Conservation (phyloP, 2,329 filamentous ascomycete genomes). For the Talaromyces sp. region DNA sequence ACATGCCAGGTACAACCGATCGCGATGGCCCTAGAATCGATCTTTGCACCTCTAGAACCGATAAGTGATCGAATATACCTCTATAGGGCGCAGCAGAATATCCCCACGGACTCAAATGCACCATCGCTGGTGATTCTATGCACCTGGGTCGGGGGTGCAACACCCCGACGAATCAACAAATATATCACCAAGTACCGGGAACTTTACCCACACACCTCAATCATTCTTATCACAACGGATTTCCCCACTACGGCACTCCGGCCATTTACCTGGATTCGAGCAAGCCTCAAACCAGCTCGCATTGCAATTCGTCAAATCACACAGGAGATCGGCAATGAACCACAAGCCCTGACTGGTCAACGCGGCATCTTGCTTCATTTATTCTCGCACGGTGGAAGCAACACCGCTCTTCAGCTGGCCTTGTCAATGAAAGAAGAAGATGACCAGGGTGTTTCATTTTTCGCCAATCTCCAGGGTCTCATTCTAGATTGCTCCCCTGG, state of each 20-base stretch:
- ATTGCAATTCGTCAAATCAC: slow-evolving; percentile 18
- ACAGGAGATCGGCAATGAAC: neutral
- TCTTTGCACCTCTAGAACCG: slow-evolving; percentile 12
- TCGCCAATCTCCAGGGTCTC: slow-evolving; percentile 12
- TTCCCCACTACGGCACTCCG: slow-evolving; percentile 21
- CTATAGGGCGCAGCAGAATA: slow-evolving; percentile 9
- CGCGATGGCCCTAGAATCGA: slow-evolving; percentile 7
- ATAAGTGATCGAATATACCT: slow-evolving; percentile 20
- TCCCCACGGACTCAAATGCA: neutral
- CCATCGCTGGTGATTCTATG: slow-evolving; percentile 29
- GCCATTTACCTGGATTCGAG: slow-evolving; percentile 19
- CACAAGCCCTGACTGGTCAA: neutral
- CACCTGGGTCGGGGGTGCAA: slow-evolving; percentile 32
- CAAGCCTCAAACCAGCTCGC: slow-evolving; percentile 21
- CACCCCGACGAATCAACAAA: slow-evolving; percentile 30
- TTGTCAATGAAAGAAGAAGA: slow-evolving; percentile 20
- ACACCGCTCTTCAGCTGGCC: slow-evolving; percentile 23
- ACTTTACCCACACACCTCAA: slow-evolving; percentile 21
- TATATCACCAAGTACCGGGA: slow-evolving; percentile 24
- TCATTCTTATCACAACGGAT: slow-evolving; percentile 26
- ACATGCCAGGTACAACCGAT: slow-evolving; percentile 5
- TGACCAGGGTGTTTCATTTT: slow-evolving; percentile 1
- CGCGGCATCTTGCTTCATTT: slow-evolving; percentile 23
- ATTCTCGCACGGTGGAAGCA: slow-evolving; percentile 28
- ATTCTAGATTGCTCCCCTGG: slow-evolving; percentile 28